phyloP scores from a whole-genome alignment of 768 basidiomycete species.

The Suillus hirtellus region DNA sequence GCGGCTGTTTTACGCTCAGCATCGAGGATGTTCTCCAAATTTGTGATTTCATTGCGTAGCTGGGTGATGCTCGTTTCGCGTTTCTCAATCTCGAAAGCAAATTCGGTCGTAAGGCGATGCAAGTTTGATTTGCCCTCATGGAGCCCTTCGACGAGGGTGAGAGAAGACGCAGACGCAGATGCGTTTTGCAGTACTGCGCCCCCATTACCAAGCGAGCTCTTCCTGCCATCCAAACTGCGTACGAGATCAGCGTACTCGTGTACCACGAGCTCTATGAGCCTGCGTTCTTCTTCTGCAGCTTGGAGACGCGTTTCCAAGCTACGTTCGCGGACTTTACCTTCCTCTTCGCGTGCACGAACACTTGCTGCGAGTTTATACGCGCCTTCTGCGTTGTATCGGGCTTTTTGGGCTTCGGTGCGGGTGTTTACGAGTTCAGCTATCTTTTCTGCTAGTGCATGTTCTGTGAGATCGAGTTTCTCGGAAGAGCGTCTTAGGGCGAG shows the following conservation, averaged over 20 bases:
- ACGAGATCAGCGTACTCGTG: conserved; percentile 78
- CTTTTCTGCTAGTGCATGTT: conserved; percentile 50
- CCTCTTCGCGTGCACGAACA: conserved; percentile 56
- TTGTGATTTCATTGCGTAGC: conserved; percentile 46
- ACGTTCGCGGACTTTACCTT: conserved; percentile 47
- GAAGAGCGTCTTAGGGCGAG: conserved; percentile 67
- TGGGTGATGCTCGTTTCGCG: conserved; percentile 45
- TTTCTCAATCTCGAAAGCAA: conserved; percentile 46
- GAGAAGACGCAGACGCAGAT: conserved; percentile 22
- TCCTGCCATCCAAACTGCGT: conserved; percentile 55
- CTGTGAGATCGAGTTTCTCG: conserved; percentile 66
- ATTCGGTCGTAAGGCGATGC: conserved; percentile 49
- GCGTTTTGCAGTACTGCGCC: conserved; percentile 12
- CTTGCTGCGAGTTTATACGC: conserved; percentile 58
- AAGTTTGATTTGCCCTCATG: conserved; percentile 50
- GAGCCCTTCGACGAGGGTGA: conserved; percentile 38
- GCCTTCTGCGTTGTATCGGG: conserved; percentile 44
- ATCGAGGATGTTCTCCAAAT: conserved; percentile 42
- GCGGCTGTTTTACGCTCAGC: conserved; percentile 46
- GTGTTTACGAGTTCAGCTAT: conserved; percentile 48
- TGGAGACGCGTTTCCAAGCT: conserved; percentile 47
- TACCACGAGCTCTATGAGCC: conserved; percentile 63
- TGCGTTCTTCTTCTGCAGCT: conserved; percentile 55
- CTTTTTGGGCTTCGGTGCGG: conserved; percentile 44
- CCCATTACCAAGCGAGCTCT: conserved; percentile 21